These are phyloP conservation scores for Penicillium antarcticum DNA, from an alignment of 495 filamentous ascomycete genomes.

Conservation along the genomic window DNA sequence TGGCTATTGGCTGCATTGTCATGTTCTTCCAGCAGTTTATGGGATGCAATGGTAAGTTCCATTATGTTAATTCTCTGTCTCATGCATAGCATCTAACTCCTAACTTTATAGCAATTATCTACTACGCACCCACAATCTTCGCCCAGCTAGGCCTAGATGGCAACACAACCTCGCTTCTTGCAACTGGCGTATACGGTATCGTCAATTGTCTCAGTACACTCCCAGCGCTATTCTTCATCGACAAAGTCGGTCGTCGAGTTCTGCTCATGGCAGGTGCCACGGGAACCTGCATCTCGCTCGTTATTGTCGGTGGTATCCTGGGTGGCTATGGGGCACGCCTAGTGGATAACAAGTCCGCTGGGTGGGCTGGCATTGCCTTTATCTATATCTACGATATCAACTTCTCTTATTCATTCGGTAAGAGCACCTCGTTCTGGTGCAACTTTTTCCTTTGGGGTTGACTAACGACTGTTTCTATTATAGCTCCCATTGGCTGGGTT, in stretches of 20 bases:
- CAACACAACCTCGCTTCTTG: constrained; percentile 66
- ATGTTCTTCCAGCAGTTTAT: constrained; percentile 83
- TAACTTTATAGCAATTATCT: constrained; percentile 68
- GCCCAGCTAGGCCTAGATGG: constrained; percentile 58
- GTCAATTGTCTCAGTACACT: constrained; percentile 74
- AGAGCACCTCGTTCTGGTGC: not conserved
- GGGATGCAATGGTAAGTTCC: constrained; percentile 43
- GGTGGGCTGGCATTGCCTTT: constrained; percentile 76
- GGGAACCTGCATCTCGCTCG: constrained; percentile 60
- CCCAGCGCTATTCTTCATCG: constrained; percentile 71
- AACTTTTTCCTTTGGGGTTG: not conserved
- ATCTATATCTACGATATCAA: constrained; percentile 81
- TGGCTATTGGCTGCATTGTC: constrained; percentile 73
- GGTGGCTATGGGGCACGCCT: constrained; percentile 60
- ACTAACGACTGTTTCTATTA: constrained; percentile 1
- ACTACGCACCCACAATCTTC: constrained; percentile 77
- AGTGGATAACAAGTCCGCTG: constrained; percentile 56
- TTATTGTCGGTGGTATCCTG: constrained; percentile 73
- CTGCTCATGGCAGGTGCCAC: constrained; percentile 44
- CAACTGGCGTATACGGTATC: constrained; percentile 78
- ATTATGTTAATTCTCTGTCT: not conserved
- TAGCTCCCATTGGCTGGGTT: constrained; percentile 42
- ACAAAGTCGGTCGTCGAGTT: constrained; percentile 67
- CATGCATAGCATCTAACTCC: constrained; percentile 24
- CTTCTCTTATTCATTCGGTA: constrained; percentile 60